Conservation (phyloP, 2,329 filamentous ascomycete genomes). For the Microcyclospora pomicola region DNA sequence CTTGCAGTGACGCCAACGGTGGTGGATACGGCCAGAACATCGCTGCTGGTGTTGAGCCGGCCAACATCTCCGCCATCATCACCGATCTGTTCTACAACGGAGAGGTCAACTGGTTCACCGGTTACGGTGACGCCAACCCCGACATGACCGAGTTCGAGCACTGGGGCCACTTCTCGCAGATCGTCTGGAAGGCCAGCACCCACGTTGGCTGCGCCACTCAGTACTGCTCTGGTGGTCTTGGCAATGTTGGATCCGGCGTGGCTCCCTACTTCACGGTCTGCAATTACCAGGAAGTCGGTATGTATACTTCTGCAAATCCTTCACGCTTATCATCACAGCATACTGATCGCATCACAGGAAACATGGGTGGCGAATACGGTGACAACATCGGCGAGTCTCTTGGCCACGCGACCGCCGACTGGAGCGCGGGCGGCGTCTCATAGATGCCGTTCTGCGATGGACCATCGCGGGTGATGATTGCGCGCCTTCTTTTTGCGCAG, state of each 20-base stretch:
- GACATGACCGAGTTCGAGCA: constrained; percentile 47
- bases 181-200: constrained; percentile 54
- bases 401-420: constrained; percentile 24
- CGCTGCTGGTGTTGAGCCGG: constrained; percentile 48
- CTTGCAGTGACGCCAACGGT: constrained; percentile 38
- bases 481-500: no score
- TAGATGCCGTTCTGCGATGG: no score
- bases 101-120: constrained; percentile 47
- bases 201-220: constrained; percentile 49
- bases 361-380: constrained; percentile 40
- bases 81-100: constrained; percentile 82
- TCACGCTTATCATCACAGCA: not conserved
- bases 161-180: constrained; percentile 65
- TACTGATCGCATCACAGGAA: constrained; percentile 28
- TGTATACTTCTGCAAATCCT: constrained; percentile 15
- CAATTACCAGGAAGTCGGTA: constrained; percentile 70
- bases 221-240: constrained; percentile 42
- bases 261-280: constrained; percentile 66
- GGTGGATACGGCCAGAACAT: constrained; percentile 85
- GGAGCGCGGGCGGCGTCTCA: constrained; percentile 9
- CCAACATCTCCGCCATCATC: constrained; percentile 52
- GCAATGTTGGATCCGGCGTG: constrained; percentile 27
- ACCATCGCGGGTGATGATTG: no score
- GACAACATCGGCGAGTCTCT: constrained; percentile 36
- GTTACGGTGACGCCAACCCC: constrained; percentile 48